Evolutionary conservation across 495 filamentous ascomycete genomes (phyloP), one percentile per base, ranked within the genome.

Genomic region (Chaetomium fimeti): DNA sequence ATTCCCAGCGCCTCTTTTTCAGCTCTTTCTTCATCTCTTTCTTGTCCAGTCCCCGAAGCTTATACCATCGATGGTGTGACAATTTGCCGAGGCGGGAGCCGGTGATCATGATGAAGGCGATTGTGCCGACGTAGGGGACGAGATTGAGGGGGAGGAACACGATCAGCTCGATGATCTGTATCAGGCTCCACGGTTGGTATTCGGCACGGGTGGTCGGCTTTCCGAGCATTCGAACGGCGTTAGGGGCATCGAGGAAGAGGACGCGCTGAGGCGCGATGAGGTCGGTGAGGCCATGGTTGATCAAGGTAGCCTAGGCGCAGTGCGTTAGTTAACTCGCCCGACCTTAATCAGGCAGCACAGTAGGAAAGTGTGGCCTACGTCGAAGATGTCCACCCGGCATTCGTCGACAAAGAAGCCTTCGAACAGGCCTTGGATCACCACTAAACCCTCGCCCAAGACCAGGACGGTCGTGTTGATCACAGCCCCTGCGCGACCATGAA

Each of bases 341-440:
- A 25, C 48, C 32, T 11, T 9, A 36, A 1, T 36, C 32, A 11
- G 32, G 1, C 32, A 36, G 32, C 32, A 11, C 32, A 36, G 12
- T 24, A 28, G 24, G 52, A 20, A 69, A 70, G 58, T 81, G 69
- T 5, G 16, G 56, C 88, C 81, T 60, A 88, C 91, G 76, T 98
- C 94, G 66, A 98, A 98, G 8, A 91, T 90, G 71, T 98, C 91
- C n/a, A 94, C 83, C 3, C 96, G 83, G 12, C 87, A 87, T 60
- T 92, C 90, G 61, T 93, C 87, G 16, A 94, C 87, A 56, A 96
- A 80, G 69, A 93, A 92, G 12, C 87, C 86, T 66, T 92, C 90
- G 48, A 91, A 88, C 13, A 97, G 75, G 28, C 90, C 75, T 52
- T 88, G 90, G 40, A 93, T 88, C 47, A 97, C 81, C 0, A 91